Evolutionary conservation across 306 rosid genomes (phyloP).

Genomic region (Canavalia ensiformis): DNA sequence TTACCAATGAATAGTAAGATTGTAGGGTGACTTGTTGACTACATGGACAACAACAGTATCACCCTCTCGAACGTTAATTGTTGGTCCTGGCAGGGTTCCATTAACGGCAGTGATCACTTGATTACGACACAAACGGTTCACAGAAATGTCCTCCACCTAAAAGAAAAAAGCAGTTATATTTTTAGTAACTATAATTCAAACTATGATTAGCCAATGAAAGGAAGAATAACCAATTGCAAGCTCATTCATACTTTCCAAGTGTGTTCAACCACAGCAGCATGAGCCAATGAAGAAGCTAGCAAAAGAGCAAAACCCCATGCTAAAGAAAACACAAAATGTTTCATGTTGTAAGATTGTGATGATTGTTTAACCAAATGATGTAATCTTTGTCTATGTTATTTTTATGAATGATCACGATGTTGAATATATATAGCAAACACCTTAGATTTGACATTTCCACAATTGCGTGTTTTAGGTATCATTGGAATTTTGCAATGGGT

Average conservation of each 20-base stretch:
- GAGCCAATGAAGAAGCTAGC: constrained; percentile 42
- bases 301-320: constrained; percentile 50
- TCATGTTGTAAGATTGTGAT: constrained; percentile 29
- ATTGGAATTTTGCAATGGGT: not conserved
- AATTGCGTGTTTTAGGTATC: constrained; percentile 40
- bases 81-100: constrained; percentile 54
- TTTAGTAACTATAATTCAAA: not conserved
- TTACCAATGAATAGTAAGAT: constrained; percentile 55
- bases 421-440: constrained; percentile 18
- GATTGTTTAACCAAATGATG: constrained; percentile 29
- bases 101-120: constrained; percentile 52
- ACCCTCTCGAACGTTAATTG: constrained; percentile 51
- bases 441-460: constrained; percentile 38
- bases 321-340: constrained; percentile 32
- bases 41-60: constrained; percentile 49
- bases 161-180: not conserved
- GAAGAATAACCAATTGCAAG: not conserved
- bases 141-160: constrained; percentile 41
- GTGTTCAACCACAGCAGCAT: constrained; percentile 48
- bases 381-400: not conserved
- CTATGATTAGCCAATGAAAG: not conserved
- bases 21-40: constrained; percentile 49
- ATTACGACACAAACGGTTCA: constrained; percentile 39
- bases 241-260: constrained; percentile 46
- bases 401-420: not conserved